A percentile compares a stretch with the other conserved stretches of the same genome.
These are phyloP conservation scores for Naganishia sp. DNA, from an alignment of 1,284 basidiomycete genomes.

Conservation along the genomic window DNA sequence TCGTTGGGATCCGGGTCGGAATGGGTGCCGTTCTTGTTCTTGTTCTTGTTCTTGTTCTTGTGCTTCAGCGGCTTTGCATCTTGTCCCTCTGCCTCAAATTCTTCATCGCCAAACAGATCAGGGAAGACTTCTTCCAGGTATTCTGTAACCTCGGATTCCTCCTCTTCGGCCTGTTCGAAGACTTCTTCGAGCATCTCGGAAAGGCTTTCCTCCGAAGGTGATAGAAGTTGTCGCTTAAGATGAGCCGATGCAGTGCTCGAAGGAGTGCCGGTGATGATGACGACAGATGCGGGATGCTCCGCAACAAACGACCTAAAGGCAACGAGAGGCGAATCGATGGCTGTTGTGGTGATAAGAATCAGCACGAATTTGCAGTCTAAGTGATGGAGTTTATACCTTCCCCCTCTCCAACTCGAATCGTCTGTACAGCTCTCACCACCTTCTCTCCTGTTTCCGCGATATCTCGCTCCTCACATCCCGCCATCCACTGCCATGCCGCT, in stretches of 20 bases:
- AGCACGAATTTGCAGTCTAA: too few species aligned
- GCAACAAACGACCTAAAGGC: constrained; percentile 11
- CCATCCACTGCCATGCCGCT: constrained; percentile 5
- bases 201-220: constrained; percentile 86
- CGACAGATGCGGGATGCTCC: constrained; percentile 35
- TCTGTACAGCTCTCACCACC: constrained; percentile 16
- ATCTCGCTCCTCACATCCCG: constrained; percentile 17
- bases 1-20: constrained; percentile 5
- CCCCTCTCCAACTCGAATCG: constrained; percentile 15
- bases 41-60: constrained; percentile 27
- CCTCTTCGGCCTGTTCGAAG: constrained; percentile 11
- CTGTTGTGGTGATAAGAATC: neutral
- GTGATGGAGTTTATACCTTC: neutral
- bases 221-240: constrained; percentile 62
- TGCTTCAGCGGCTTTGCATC: constrained; percentile 30
- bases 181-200: constrained; percentile 87
- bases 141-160: constrained; percentile 13
- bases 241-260: constrained; percentile 29
- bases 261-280: constrained; percentile 45
- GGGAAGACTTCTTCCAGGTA: constrained; percentile 26
- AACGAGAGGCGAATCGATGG: constrained; percentile 11
- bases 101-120: constrained; percentile 23
- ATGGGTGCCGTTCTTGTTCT: constrained; percentile 20
- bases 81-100: neutral
- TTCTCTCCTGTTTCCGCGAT: constrained; percentile 16